A percentile compares a stretch with the other conserved stretches of the same genome.
These are phyloP conservation scores for Trametopsis cervina DNA, from an alignment of 768 basidiomycete species.

Conservation along the genomic window DNA sequence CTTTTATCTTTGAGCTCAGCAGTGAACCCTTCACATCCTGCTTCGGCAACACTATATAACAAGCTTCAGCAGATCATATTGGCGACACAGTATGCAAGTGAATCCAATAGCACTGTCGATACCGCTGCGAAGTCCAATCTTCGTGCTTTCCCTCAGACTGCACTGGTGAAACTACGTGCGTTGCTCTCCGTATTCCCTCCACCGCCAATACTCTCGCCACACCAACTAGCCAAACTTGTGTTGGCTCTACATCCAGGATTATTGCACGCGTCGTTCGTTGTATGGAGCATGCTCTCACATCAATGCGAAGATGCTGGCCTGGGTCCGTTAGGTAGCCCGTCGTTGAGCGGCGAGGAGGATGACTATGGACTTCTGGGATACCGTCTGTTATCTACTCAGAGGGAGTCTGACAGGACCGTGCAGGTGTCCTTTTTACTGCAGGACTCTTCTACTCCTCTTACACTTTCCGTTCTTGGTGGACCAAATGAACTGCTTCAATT, in stretches of 20 bases:
- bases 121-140: slow-evolving; percentile 44
- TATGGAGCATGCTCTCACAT: slow-evolving; percentile 54
- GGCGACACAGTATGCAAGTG: slow-evolving; percentile 56
- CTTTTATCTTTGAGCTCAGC: slow-evolving; percentile 33
- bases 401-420: slow-evolving; percentile 34
- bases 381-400: slow-evolving; percentile 31
- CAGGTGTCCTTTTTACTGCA: slow-evolving; percentile 36
- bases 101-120: slow-evolving; percentile 48
- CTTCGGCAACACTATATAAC: slow-evolving; percentile 25
- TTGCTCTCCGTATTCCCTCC: slow-evolving; percentile 46
- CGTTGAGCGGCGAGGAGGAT: slow-evolving; percentile 33
- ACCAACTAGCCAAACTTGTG: slow-evolving; percentile 47
- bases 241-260: slow-evolving; percentile 55
- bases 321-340: slow-evolving; percentile 45
- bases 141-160: slow-evolving; percentile 61
- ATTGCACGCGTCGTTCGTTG: slow-evolving; percentile 48
- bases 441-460: slow-evolving; percentile 22
- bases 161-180: slow-evolving; percentile 41
- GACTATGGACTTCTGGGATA: slow-evolving; percentile 49
- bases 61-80: slow-evolving; percentile 52
- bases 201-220: slow-evolving; percentile 40
- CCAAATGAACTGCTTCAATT: slow-evolving; percentile 36
- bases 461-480: slow-evolving; percentile 42
- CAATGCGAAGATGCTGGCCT: slow-evolving; percentile 49
- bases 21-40: slow-evolving; percentile 1